A percentile compares a stretch with the other conserved stretches of the same genome.
Evolutionary conservation across 225 moss, liverwort and hornwort species (phyloP).

Genomic region (Pseudoscleropodium purum): DNA sequence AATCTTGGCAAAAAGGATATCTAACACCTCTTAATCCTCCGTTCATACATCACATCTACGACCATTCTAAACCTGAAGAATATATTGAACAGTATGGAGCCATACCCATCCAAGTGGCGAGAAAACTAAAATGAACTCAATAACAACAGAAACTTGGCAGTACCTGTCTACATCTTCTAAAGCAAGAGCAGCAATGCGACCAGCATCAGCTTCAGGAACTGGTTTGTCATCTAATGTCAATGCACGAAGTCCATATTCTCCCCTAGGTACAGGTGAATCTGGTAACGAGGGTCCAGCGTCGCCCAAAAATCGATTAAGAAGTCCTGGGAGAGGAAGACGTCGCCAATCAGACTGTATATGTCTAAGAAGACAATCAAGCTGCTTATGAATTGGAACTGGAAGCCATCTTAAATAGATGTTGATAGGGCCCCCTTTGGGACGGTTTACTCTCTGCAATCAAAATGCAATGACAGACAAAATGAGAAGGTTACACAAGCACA

Average conservation of each 20-base stretch:
- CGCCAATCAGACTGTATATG: constrained; percentile 87
- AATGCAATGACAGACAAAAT: neutral
- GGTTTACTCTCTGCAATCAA: constrained; percentile 63
- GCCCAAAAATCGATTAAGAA: constrained; percentile 45
- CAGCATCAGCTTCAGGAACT: constrained; percentile 73
- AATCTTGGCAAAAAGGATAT: neutral
- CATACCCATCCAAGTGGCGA: neutral
- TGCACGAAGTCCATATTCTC: constrained; percentile 49
- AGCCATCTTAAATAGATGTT: constrained; percentile 89
- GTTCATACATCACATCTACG: neutral
- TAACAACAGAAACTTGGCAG: neutral
- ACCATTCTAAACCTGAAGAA: neutral
- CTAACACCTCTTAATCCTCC: neutral
- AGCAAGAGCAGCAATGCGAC: constrained; percentile 74
- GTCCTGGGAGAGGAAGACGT: constrained; percentile 48
- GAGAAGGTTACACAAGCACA: neutral
- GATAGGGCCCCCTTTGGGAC: constrained; percentile 73
- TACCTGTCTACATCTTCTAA: constrained; percentile 67
- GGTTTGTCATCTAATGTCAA: constrained; percentile 42
- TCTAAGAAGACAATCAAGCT: constrained; percentile 57
- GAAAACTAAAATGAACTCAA: neutral
- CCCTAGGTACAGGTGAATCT: constrained; percentile 34
- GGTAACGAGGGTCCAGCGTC: constrained; percentile 47
- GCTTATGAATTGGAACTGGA: constrained; percentile 83
- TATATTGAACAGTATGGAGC: neutral